Base-by-base conservation (phyloP, 805 yeast species). In the Yarrowia yakushimensis region DNA sequence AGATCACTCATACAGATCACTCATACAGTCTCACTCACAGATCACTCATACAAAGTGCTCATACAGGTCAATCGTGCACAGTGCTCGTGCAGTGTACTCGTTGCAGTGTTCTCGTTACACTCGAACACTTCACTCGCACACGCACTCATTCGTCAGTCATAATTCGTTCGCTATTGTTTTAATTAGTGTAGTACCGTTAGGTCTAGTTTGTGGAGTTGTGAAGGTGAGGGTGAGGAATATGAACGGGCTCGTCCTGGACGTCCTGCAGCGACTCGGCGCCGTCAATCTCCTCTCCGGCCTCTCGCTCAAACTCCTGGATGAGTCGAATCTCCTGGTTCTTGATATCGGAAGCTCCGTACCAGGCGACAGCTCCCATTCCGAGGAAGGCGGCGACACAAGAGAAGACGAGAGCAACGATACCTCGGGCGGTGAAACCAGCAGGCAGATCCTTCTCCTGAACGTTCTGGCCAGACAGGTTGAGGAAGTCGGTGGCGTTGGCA, bases 361-460 rank as follows among this genome's bases (percentile, higher is more conserved):
- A 70, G 54, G 87, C 81, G 71, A 94, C 89, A 67, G 86, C 81
- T 63, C 77, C 78, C 76, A 92, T 77, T 75, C 99, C 99, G 18
- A 90, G 75, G 66, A 90, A 72, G 71, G 94, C 99, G 55, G 96
- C 83, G 68, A 93, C 70, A 79, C 89, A 83, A 7, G 97, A 90
- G 81, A 94, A 93, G 18, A 87, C 93, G 74, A 94, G 78, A 12
- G 98, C 98, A 61, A 93, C 96, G 73, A 87, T 86, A 79, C 99
- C 99, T 72, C 87, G 85, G 63, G 96, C 89, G 57, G 98, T 93
- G 83, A 94, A 94, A 18, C 97, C 97, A 46, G 80, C 72, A 48
- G 98, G 98, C 70, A 94, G 81, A 42, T 76, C 68, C 66, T 78
- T 77, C 33, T 67, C 78, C 77, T 92, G 97, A 39, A 81, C 79